Percentiles rank a stretch among this genome's conserved stretches.
Evolutionary conservation across 129 eudicot species (phyloP).

Genomic region (Erigeron canadensis): DNA sequence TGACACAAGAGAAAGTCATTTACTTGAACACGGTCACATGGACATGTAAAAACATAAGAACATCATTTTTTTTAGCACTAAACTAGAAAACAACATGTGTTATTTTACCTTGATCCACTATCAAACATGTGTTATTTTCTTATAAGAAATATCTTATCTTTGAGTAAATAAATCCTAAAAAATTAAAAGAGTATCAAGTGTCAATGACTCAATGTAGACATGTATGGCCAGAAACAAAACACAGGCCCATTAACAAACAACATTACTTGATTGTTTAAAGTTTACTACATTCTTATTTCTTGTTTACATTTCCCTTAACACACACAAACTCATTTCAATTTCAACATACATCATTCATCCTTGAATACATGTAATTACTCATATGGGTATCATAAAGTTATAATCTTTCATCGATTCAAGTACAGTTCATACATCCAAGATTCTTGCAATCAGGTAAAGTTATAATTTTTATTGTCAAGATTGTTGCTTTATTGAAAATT

Average conservation of each 20-base stretch:
- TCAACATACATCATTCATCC: not conserved
- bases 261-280: slow-evolving; percentile 6
- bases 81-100: no score
- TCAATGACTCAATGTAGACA: not conserved
- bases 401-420: slow-evolving; percentile 14
- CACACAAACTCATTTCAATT: slow-evolving; percentile 12
- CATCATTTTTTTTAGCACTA: no score
- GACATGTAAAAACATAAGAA: no score
- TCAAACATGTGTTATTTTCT: no score
- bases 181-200: not conserved
- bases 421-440: not conserved
- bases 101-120: no score
- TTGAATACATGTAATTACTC: not conserved
- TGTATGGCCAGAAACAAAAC: slow-evolving; percentile 29
- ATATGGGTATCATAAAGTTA: not conserved
- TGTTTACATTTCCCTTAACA: not conserved
- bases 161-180: not conserved
- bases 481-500: not conserved
- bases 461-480: not conserved
- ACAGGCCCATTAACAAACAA: slow-evolving; percentile 15
- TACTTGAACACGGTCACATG: no score
- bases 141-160: slow-evolving; percentile 16
- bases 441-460: slow-evolving; percentile 27
- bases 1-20: no score
- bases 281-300: slow-evolving; percentile 23